These are phyloP conservation scores for Phlyctochytrium bullatum DNA, from an alignment of 192 early-diverging fungal species.

Conservation along the genomic window DNA sequence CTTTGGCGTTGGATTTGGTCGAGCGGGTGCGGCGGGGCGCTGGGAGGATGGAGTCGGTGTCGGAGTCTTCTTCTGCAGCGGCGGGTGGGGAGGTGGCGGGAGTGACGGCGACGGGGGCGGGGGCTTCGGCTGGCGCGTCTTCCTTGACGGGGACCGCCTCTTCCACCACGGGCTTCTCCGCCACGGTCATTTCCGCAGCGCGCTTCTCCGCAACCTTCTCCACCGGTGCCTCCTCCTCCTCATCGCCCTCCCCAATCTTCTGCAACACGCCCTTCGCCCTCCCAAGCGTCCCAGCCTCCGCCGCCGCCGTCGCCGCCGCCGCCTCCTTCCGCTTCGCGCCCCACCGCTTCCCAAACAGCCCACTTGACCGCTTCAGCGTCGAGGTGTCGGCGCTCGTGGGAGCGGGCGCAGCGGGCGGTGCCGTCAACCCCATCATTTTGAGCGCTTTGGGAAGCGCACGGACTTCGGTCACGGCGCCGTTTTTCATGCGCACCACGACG, in stretches of 20 bases:
- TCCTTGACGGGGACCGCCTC: not conserved
- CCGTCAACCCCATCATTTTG: slow-evolving; percentile 2
- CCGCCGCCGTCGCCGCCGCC: not conserved
- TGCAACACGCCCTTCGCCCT: too few species aligned
- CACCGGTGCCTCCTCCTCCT: not conserved
- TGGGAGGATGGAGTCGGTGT: too few species aligned
- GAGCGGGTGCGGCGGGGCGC: too few species aligned
- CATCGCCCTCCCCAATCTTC: not conserved
- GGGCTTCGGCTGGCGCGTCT: too few species aligned
- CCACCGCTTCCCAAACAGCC: not conserved
- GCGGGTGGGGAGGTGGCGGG: too few species aligned
- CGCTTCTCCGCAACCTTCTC: not conserved
- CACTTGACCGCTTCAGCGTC: not conserved
- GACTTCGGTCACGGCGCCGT: not conserved
- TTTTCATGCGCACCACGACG: not conserved
- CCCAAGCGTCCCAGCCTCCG: not conserved
- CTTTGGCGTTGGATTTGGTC: too few species aligned
- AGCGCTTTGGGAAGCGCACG: not conserved
- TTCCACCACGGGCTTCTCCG: not conserved
- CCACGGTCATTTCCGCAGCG: not conserved
- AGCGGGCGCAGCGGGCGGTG: not conserved
- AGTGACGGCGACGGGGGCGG: too few species aligned
- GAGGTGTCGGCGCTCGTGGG: not conserved
- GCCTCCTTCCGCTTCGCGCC: not conserved
- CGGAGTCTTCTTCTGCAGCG: too few species aligned